Base-by-base conservation (phyloP, 2,329 filamentous ascomycete species). In the Botrytis sinoallii region DNA sequence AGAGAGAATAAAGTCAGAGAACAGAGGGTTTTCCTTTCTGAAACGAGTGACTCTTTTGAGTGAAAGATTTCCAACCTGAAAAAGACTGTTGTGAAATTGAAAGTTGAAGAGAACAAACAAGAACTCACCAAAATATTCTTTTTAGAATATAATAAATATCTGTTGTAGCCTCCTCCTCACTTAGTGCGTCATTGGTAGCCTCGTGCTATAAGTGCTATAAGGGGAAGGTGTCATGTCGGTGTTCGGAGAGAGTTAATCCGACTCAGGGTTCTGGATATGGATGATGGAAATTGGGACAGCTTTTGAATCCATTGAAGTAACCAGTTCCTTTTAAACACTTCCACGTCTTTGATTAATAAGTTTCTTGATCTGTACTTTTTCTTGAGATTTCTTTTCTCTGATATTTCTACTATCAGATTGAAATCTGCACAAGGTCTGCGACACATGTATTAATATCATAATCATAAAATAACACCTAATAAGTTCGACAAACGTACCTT, bases 241-340 rank as follows among this genome's bases (percentile, higher is more conserved):
- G 6, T 35, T 48, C 35, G 64, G 22, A n/a, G 12, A 22, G 25
- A 35, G 18, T 69, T 69, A 42, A 35, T 69, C 71, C 71, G 64
- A 40, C 25, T n/a, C 29, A 73, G 64, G 42, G 38, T 48, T 40
- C 4, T 32, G 10, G 25, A 71, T 48, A 44, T 22, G 46, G 59
- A 72, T 52, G 38, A 44, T 59, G 63, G 59, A 52, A 40, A 29
- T 61, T 69, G 6, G n/a, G 60, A 57, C 60, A 67, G 70, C 52
- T 74, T 48, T 73, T 38, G 59, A 64, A n/a, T 42, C 20, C 38
- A 48, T 44, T n/a, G 25, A 55, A 44, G 32, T 68, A n/a, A 68
- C 1, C 46, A 38, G 20, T 57, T 42, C 6, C 48, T 57, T 68
- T 68, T 55, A 46, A 38, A 42, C 65, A 68, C 65, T 68, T 55